These are phyloP conservation scores for Aspergillus hiratsukae DNA, from an alignment of 2,329 filamentous ascomycete species.

Conservation along the genomic window DNA sequence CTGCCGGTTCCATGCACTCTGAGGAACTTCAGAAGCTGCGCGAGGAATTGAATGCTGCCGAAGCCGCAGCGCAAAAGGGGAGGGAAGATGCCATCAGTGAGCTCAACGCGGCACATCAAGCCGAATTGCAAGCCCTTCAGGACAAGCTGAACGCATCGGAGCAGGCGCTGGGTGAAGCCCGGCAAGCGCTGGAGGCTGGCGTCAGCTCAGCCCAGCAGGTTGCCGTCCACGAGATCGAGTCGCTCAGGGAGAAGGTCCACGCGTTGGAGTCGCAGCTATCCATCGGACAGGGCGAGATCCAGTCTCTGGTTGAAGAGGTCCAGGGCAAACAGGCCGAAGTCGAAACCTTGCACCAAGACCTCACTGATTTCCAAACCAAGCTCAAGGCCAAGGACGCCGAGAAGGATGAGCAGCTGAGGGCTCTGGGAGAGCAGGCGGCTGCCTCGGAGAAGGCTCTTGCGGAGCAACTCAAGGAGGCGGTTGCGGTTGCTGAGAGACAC, in stretches of 20 bases:
- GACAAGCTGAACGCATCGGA: slow-evolving; percentile 32
- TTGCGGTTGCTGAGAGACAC: slow-evolving; percentile 29
- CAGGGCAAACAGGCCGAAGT: slow-evolving; percentile 35
- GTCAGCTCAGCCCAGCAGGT: slow-evolving; percentile 29
- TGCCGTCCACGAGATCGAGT: slow-evolving; percentile 33
- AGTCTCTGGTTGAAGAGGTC: slow-evolving; percentile 31
- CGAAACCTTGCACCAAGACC: slow-evolving; percentile 33
- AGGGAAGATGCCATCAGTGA: slow-evolving; percentile 28
- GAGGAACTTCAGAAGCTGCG: slow-evolving; percentile 33
- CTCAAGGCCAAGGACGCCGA: slow-evolving; percentile 34
- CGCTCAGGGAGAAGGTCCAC: slow-evolving; percentile 32
- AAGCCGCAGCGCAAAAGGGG: slow-evolving; percentile 24
- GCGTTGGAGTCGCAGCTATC: slow-evolving; percentile 30
- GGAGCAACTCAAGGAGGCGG: slow-evolving; percentile 28
- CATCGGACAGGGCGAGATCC: slow-evolving; percentile 28
- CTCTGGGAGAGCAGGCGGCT: slow-evolving; percentile 31
- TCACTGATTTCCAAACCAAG: slow-evolving; percentile 35
- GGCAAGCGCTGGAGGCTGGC: slow-evolving; percentile 32
- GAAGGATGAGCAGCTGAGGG: slow-evolving; percentile 30
- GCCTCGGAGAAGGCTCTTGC: slow-evolving; percentile 32
- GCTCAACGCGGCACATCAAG: slow-evolving; percentile 27
- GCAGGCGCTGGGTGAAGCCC: slow-evolving; percentile 29
- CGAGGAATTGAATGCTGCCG: slow-evolving; percentile 29
- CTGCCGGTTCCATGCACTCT: slow-evolving; percentile 24
- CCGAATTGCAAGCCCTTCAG: slow-evolving; percentile 30